Conservation (phyloP, 2,329 filamentous ascomycete genomes). For the Trichoderma atroviride region DNA sequence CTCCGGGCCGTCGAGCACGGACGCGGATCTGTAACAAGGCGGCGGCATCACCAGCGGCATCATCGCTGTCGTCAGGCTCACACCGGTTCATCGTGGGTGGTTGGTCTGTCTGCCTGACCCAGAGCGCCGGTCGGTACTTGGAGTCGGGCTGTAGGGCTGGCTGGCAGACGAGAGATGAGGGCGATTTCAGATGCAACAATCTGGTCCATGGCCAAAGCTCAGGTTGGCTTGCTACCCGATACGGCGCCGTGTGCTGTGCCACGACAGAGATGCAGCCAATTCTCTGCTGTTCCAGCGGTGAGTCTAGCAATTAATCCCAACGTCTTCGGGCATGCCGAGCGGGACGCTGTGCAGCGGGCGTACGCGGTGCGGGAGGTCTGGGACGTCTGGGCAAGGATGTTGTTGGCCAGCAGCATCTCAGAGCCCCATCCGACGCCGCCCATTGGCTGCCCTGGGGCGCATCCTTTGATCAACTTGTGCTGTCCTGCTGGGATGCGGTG, state of each 20-base stretch:
- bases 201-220: slow-evolving; percentile 17
- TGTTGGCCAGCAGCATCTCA: slow-evolving; percentile 16
- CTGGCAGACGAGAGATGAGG: slow-evolving; percentile 2
- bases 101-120: slow-evolving; percentile 23
- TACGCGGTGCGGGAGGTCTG: slow-evolving; percentile 24
- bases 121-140: slow-evolving; percentile 23
- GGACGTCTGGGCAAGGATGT: slow-evolving; percentile 20
- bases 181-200: slow-evolving; percentile 19
- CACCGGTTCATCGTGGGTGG: slow-evolving; percentile 19
- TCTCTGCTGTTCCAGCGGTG: slow-evolving; percentile 26
- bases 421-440: not conserved
- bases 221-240: slow-evolving; percentile 19
- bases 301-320: slow-evolving; percentile 26
- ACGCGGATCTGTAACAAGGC: not conserved
- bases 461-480: slow-evolving; percentile 15
- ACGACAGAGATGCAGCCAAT: slow-evolving; percentile 20
- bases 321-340: slow-evolving; percentile 27
- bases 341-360: slow-evolving; percentile 28
- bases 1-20: not conserved
- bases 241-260: slow-evolving; percentile 4
- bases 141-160: slow-evolving; percentile 25
- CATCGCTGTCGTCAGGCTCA: slow-evolving; percentile 14
- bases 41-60: not conserved
- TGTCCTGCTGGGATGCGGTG: slow-evolving; percentile 21
- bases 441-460: slow-evolving; percentile 27